Evolutionary conservation across 2,329 filamentous ascomycete species (phyloP).

Genomic region (Sarocladiaceae sp.): DNA sequence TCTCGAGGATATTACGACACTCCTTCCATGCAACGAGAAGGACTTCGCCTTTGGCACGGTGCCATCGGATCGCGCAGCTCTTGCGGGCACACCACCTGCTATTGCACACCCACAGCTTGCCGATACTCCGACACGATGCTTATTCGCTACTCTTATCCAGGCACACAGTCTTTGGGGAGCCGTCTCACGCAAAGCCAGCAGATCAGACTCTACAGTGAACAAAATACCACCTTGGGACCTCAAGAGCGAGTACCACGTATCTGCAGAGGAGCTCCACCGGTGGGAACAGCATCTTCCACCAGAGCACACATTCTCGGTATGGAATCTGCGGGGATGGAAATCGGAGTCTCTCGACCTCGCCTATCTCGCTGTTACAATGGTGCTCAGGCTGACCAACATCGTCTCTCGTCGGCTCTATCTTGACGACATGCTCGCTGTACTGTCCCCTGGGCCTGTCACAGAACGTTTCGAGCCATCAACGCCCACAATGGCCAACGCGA

Average conservation of each 20-base stretch:
- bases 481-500: slow-evolving; percentile 15
- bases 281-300: slow-evolving; percentile 26
- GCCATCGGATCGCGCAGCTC: slow-evolving; percentile 24
- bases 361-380: slow-evolving; percentile 30
- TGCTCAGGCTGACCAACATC: slow-evolving; percentile 31
- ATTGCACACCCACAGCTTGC: slow-evolving; percentile 20
- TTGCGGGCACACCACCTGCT: slow-evolving; percentile 26
- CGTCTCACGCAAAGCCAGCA: slow-evolving; percentile 25
- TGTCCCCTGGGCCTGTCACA: slow-evolving; percentile 10
- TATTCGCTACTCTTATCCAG: slow-evolving; percentile 33
- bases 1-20: slow-evolving; percentile 28
- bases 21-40: slow-evolving; percentile 30
- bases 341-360: slow-evolving; percentile 29
- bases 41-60: slow-evolving; percentile 31
- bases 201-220: slow-evolving; percentile 12
- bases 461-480: slow-evolving; percentile 12
- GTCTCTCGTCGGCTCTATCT: slow-evolving; percentile 29
- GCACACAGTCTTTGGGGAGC: slow-evolving; percentile 32
- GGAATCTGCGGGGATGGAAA: slow-evolving; percentile 32
- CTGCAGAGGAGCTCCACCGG: slow-evolving; percentile 16
- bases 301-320: slow-evolving; percentile 28
- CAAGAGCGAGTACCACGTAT: slow-evolving; percentile 20
- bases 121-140: slow-evolving; percentile 20
- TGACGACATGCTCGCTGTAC: slow-evolving; percentile 21
- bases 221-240: slow-evolving; percentile 19